Evolutionary conservation across 768 basidiomycete genomes (phyloP).

Genomic region (Pisolithus microcarpus): DNA sequence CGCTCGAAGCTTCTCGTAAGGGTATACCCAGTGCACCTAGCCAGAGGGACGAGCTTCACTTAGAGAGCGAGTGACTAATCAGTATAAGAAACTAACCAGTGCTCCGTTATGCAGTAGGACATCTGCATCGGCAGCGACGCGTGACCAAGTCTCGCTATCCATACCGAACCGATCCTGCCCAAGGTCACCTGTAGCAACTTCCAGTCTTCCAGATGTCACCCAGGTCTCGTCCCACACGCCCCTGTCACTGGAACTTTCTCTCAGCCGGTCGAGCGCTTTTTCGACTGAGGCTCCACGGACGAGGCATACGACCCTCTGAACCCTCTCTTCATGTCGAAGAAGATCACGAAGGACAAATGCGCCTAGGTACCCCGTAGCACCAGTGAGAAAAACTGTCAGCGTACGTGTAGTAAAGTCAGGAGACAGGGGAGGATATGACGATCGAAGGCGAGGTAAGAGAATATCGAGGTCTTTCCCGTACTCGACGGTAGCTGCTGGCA

Average conservation of each 20-base stretch:
- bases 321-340: constrained; percentile 50
- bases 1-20: constrained; percentile 85
- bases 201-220: constrained; percentile 58
- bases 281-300: constrained; percentile 64
- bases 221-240: constrained; percentile 87
- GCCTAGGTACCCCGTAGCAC: constrained; percentile 95
- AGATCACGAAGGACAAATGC: constrained; percentile 85
- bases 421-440: constrained; percentile 56
- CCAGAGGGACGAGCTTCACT: neutral
- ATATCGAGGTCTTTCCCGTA: constrained; percentile 76
- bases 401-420: constrained; percentile 45
- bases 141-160: constrained; percentile 52
- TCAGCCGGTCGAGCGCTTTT: constrained; percentile 62
- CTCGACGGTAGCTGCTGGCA: constrained; percentile 35
- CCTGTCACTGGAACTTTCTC: constrained; percentile 65
- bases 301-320: constrained; percentile 87
- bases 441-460: constrained; percentile 50
- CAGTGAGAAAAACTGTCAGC: constrained; percentile 88
- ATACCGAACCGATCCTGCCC: constrained; percentile 71
- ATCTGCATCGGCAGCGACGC: constrained; percentile 66
- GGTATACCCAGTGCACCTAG: constrained; percentile 98
- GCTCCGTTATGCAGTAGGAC: constrained; percentile 93
- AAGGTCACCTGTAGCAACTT: constrained; percentile 82
- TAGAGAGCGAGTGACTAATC: neutral
- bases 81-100: constrained; percentile 52